Evolutionary conservation across 441 rosid genomes (phyloP).

Genomic region (Geranium incanum): DNA sequence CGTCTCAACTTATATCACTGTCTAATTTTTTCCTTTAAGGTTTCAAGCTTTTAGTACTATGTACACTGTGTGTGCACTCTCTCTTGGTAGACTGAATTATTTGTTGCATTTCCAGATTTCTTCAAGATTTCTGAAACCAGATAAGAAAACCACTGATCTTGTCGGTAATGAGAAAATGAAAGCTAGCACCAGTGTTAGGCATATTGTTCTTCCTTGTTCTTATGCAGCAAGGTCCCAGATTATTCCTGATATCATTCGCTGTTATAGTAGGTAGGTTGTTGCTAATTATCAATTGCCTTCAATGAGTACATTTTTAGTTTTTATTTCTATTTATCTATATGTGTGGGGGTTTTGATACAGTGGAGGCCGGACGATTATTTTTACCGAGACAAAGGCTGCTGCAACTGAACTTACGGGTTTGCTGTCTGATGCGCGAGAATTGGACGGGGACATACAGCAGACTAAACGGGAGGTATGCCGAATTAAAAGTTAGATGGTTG

Average conservation of each 20-base stretch:
- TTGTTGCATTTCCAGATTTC: conserved; percentile 43
- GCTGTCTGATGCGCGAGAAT: conserved; percentile 71
- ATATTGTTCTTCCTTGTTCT: conserved; percentile 74
- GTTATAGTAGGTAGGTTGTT: conserved; percentile 67
- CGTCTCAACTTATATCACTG: conserved; percentile 23
- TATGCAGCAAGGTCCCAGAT: conserved; percentile 56
- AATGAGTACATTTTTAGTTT: neutral
- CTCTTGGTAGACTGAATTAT: conserved; percentile 16
- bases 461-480: conserved; percentile 73
- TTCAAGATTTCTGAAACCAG: conserved; percentile 56
- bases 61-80: too few species aligned
- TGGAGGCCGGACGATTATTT: conserved; percentile 86
- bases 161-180: conserved; percentile 96
- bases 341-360: conserved; percentile 32
- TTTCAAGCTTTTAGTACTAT: too few species aligned
- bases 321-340: too few species aligned
- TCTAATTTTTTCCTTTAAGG: neutral
- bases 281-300: neutral
- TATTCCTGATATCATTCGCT: conserved; percentile 84
- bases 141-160: conserved; percentile 81
- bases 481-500: neutral
- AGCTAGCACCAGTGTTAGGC: conserved; percentile 84
- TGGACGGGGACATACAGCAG: conserved; percentile 92
- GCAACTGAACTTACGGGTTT: conserved; percentile 81
- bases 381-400: conserved; percentile 77